Evolutionary conservation across 2,329 filamentous ascomycete species (phyloP).

Genomic region (Corinectria fuckeliana): DNA sequence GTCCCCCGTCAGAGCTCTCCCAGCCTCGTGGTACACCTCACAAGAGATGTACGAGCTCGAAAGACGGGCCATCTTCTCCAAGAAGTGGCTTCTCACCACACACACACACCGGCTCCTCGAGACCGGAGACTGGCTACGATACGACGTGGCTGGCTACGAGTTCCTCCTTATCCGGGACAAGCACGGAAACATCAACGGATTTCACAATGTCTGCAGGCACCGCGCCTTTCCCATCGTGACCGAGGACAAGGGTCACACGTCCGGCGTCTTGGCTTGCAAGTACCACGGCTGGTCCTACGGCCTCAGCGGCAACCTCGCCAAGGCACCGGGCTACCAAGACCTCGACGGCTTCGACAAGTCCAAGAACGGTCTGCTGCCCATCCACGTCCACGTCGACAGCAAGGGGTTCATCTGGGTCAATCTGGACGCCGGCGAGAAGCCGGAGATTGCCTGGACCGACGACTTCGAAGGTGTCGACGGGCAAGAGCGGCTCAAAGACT

Average conservation of each 20-base stretch:
- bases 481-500: constrained; percentile 52
- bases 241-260: constrained; percentile 56
- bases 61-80: constrained; percentile 62
- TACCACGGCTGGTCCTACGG: constrained; percentile 70
- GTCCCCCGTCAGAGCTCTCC: constrained; percentile 47
- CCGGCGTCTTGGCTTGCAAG: constrained; percentile 61
- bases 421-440: constrained; percentile 54
- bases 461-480: constrained; percentile 57
- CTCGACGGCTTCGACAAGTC: constrained; percentile 62
- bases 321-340: constrained; percentile 65
- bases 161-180: constrained; percentile 60
- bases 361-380: constrained; percentile 61
- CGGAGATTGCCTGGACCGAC: constrained; percentile 57
- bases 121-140: constrained; percentile 62
- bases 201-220: constrained; percentile 69
- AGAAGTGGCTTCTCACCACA: constrained; percentile 62
- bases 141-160: constrained; percentile 60
- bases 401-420: constrained; percentile 67
- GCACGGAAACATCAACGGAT: constrained; percentile 60
- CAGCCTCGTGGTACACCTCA: constrained; percentile 58
- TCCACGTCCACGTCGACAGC: constrained; percentile 59
- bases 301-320: constrained; percentile 61
- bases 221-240: constrained; percentile 65
- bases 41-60: constrained; percentile 64
- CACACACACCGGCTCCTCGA: constrained; percentile 58